phyloP scores from a whole-genome alignment of 225 moss, liverwort and hornwort species.

The Pseudoscleropodium purum region DNA sequence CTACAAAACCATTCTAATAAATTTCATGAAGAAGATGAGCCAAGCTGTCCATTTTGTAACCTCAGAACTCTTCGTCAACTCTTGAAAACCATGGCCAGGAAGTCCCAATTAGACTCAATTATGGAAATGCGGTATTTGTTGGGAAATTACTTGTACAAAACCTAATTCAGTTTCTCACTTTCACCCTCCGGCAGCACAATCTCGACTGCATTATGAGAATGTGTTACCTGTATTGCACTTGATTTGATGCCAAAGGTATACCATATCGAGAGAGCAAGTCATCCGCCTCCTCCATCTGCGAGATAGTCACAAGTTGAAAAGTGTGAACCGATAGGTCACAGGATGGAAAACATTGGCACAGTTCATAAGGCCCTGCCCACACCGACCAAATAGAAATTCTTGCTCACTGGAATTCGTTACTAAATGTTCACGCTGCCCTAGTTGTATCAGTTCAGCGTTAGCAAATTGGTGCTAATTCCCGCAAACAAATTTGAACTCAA shows the following conservation, averaged over 20 bases:
- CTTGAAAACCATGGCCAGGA: neutral
- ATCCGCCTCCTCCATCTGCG: slow-evolving; percentile 93
- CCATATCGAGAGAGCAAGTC: slow-evolving; percentile 65
- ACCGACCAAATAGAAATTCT: neutral
- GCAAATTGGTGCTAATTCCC: neutral
- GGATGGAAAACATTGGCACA: neutral
- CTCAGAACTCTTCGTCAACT: neutral
- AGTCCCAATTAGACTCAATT: neutral
- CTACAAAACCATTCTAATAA: neutral
- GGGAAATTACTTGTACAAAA: neutral
- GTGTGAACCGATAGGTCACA: neutral
- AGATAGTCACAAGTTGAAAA: neutral
- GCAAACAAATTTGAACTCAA: neutral
- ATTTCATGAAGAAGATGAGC: neutral
- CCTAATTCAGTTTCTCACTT: neutral
- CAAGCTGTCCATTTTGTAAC: neutral
- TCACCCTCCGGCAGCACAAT: neutral
- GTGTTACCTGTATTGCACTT: slow-evolving; percentile 80
- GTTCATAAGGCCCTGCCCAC: neutral
- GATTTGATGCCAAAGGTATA: slow-evolving; percentile 79
- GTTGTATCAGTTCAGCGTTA: neutral
- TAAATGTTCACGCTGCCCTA: neutral
- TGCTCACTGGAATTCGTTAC: neutral
- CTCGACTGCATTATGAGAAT: neutral
- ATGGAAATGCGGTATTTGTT: neutral